Evolutionary conservation across 192 early-diverging fungal genomes (phyloP), one percentile per base, ranked within the genome.

Genomic region (Podochytrium sp.): DNA sequence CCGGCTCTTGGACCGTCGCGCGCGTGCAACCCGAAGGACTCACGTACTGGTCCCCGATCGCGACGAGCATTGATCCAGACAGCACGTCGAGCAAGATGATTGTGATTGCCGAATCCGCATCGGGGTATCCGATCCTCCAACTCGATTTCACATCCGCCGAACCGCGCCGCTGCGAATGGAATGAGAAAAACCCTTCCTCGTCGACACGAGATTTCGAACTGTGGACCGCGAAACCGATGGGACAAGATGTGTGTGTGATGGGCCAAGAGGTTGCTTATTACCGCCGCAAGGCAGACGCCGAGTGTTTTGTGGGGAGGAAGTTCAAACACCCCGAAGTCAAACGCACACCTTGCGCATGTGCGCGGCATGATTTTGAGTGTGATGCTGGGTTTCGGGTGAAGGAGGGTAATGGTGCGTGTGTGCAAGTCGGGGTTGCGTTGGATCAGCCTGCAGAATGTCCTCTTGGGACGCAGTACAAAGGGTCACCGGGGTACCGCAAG

Each of bases 281-380:
- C 61, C 90, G 96, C 37, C 84, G 92, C 35, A 95, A 95, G 66
- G 78, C 84, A 25, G 79, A 88, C 51, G 91, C 91, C 1, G 80
- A 91, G 23, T 99, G 97, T 79, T 89, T 86, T 56, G 82, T 96
- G 40, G 88, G 87, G 0, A 51, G 80, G 34, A 84, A 88, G 37
- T 90, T 85, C 73, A 80, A 86, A 29, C 83, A 91, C 38, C 84
- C 90, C 30, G 85, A 83, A 4, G 75, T 86, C 29, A 79, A 80
- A 23, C 76, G 81, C 50, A 77, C 32, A 6, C 27, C 41, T 4
- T 99, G 97, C 75, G 71, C 77, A 7, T 99, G 97, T 81, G 86
- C 91, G 0, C 82, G 77, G 27, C 83, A 86, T 52, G 97, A 99
- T 80, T 99, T 89, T 79, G 97, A 98, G 80, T 99, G 97, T 77